phyloP scores from a whole-genome alignment of 352 stramenopile genomes.

The Saprolegnia diclina region DNA sequence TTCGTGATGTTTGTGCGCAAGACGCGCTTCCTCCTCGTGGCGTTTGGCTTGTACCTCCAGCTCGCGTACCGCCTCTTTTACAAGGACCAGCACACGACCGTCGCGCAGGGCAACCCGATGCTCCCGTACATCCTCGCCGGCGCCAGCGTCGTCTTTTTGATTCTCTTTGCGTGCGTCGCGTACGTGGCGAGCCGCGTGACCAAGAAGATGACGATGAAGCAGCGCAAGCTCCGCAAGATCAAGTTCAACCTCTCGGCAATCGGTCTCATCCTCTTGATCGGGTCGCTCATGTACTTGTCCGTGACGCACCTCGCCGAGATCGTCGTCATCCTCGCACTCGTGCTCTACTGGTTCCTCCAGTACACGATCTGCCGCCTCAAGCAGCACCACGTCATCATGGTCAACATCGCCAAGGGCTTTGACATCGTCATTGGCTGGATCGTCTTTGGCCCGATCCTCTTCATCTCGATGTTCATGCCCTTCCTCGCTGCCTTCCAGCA shows the following conservation, averaged over 20 bases:
- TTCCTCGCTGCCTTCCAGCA: conserved; percentile 42
- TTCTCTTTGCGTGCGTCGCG: conserved; percentile 61
- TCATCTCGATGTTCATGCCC: conserved; percentile 42
- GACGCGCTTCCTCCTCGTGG: conserved; percentile 67
- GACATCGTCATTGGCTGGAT: conserved; percentile 82
- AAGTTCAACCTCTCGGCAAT: conserved; percentile 76
- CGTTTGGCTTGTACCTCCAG: conserved; percentile 74
- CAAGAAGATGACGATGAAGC: conserved; percentile 89
- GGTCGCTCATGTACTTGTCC: conserved; percentile 67
- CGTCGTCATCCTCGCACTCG: conserved; percentile 61
- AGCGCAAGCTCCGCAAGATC: conserved; percentile 85
- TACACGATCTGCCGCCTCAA: conserved; percentile 67
- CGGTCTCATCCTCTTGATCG: conserved; percentile 38
- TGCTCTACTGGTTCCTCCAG: conserved; percentile 86
- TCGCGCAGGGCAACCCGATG: conserved; percentile 42
- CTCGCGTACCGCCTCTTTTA: conserved; percentile 44
- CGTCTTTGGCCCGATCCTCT: conserved; percentile 51
- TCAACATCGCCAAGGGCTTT: conserved; percentile 58
- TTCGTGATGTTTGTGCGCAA: conserved; percentile 74
- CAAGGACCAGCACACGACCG: conserved; percentile 40
- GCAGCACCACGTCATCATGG: conserved; percentile 80
- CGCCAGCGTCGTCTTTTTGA: conserved; percentile 58
- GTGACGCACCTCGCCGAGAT: conserved; percentile 69
- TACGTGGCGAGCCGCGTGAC: conserved; percentile 81
- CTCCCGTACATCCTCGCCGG: conserved; percentile 60